Percentiles rank a stretch among this genome's conserved stretches.
Evolutionary conservation across 768 basidiomycete genomes (phyloP).

Genomic region (Mycena metata): DNA sequence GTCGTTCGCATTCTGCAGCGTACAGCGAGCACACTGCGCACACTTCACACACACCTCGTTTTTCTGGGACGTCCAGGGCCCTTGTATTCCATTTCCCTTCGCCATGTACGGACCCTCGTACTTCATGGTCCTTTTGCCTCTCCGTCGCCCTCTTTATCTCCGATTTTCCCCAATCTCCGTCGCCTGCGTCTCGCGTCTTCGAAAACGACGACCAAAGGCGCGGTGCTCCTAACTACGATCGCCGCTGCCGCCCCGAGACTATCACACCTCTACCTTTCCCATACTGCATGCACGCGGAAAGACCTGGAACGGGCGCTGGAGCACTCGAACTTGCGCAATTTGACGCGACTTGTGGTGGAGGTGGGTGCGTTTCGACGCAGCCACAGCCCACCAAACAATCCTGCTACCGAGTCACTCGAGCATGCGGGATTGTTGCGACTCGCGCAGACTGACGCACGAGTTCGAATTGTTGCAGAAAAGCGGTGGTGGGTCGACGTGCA

Average conservation of each 20-base stretch:
- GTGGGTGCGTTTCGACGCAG: conserved; percentile 23
- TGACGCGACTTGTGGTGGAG: conserved; percentile 33
- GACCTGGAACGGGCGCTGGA: conserved; percentile 34
- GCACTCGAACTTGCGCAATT: conserved; percentile 24
- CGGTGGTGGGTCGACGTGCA: conserved; percentile 37
- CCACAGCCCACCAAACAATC: conserved; percentile 21
- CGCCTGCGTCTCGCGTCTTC: conserved; percentile 26
- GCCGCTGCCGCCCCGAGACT: conserved; percentile 26
- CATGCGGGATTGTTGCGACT: conserved; percentile 22
- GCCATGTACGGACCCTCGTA: conserved; percentile 23
- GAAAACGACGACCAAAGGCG: conserved; percentile 10
- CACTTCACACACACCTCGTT: conserved; percentile 29
- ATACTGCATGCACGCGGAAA: conserved; percentile 16
- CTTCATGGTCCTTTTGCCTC: conserved; percentile 32
- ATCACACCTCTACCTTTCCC: conserved; percentile 26
- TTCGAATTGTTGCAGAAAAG: conserved; percentile 28
- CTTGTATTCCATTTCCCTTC: conserved; percentile 27
- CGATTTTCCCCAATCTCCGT: conserved; percentile 19
- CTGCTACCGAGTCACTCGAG: conserved; percentile 12
- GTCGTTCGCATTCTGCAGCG: conserved; percentile 24
- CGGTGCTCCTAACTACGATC: conserved; percentile 31
- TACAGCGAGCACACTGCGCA: conserved; percentile 21
- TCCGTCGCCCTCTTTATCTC: conserved; percentile 2
- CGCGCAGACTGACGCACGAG: conserved; percentile 29
- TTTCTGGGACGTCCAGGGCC: conserved; percentile 26